phyloP scores from a whole-genome alignment of 176 grass and related monocot species.

The barley (Hordeum vulgare) region MorexV3_pseudomolecules_assembly NC_058523.1:345485059-345485558 shows the following conservation, averaged over 20 bases:
- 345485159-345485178: too few species aligned
- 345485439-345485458: too few species aligned
- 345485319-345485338: slow-evolving; percentile 60
- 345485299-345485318: slow-evolving; percentile 55
- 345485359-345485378: slow-evolving; percentile 63
- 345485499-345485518: too few species aligned
- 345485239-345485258: background rate
- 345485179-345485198: background rate
- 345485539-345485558: too few species aligned
- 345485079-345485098: slow-evolving; percentile 70
- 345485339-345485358: slow-evolving; percentile 52
- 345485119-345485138: slow-evolving; percentile 21
- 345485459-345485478: too few species aligned
- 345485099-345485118: slow-evolving; percentile 29
- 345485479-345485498: too few species aligned
- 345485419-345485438: slow-evolving; percentile 56
- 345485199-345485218: slow-evolving; percentile 56
- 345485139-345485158: slow-evolving; percentile 15
- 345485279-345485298: slow-evolving; percentile 17
- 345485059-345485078: slow-evolving; percentile 48
- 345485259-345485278: too few species aligned
- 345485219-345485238: slow-evolving; percentile 45
- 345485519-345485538: too few species aligned
- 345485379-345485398: slow-evolving; percentile 61
- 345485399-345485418: slow-evolving; percentile 65